Conservation (phyloP, 1,139 yeast genomes). For the Suhomyces terraborum region DNA sequence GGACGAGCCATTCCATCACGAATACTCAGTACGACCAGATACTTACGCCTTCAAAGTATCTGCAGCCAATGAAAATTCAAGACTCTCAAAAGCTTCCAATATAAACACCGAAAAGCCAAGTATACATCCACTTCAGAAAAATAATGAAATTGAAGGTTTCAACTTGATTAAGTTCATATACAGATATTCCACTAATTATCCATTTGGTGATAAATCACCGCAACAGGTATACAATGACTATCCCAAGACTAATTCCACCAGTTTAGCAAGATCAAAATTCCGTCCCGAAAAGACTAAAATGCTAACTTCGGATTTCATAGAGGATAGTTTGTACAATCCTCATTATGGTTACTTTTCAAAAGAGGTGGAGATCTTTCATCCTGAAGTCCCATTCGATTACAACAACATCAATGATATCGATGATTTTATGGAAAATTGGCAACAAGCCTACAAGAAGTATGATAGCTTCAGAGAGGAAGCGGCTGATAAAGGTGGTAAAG, state of each 20-base stretch:
- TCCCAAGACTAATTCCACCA: constrained; percentile 46
- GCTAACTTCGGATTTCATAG: constrained; percentile 78
- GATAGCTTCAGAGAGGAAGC: constrained; percentile 30
- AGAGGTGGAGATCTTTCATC: constrained; percentile 76
- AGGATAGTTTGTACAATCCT: constrained; percentile 82
- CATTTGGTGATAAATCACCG: constrained; percentile 42
- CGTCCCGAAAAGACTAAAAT: constrained; percentile 69
- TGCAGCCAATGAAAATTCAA: constrained; percentile 25
- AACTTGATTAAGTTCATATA: constrained; percentile 43
- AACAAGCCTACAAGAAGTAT: constrained; percentile 61
- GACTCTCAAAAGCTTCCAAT: constrained; percentile 4
- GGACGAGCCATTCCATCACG: constrained; percentile 39
- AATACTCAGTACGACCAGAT: constrained; percentile 51
- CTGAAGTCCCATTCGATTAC: constrained; percentile 62
- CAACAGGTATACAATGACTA: constrained; percentile 43
- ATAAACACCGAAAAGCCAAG: constrained; percentile 11
- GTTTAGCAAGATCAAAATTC: constrained; percentile 43
- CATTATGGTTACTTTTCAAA: constrained; percentile 78
- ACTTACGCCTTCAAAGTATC: constrained; percentile 50
- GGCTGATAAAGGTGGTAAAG: neutral
- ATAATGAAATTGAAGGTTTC: constrained; percentile 19
- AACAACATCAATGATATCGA: constrained; percentile 61
- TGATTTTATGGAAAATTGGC: constrained; percentile 71
- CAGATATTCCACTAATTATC: constrained; percentile 47
- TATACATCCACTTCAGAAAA: constrained; percentile 36